phyloP scores from a whole-genome alignment of 164 flowering plant genomes.

The Vitis amurensis region DNA sequence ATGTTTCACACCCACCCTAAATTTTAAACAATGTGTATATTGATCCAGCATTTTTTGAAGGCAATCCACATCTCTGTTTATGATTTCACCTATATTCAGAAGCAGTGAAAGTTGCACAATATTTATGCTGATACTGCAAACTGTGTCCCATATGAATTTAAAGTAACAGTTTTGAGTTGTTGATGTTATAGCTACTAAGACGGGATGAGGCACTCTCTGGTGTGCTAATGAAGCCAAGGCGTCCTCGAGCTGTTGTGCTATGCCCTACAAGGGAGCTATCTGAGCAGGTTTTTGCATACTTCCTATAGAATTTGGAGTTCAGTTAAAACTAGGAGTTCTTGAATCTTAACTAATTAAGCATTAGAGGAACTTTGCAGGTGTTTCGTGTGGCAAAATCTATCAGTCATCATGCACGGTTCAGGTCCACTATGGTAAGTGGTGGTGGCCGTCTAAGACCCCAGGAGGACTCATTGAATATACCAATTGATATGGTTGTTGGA shows the following conservation, averaged over 20 bases:
- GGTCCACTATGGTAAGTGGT: conserved; percentile 95
- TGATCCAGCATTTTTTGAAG: not conserved
- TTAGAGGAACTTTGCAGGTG: conserved; percentile 47
- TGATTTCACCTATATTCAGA: not conserved
- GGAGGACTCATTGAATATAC: conserved; percentile 75
- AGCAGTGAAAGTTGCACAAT: not conserved
- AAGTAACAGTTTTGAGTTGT: conserved; percentile 3
- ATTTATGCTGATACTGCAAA: not conserved
- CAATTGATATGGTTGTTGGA: conserved; percentile 96
- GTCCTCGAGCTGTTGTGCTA: conserved; percentile 91
- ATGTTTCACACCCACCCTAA: not conserved
- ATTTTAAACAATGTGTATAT: not conserved
- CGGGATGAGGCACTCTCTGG: conserved; percentile 70
- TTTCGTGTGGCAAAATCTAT: conserved; percentile 90
- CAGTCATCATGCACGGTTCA: conserved; percentile 93
- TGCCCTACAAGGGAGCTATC: conserved; percentile 96
- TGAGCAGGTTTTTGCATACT: conserved; percentile 66
- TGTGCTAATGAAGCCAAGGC: conserved; percentile 82
- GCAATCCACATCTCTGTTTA: not conserved
- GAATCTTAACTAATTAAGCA: not conserved
- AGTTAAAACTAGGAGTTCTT: not conserved
- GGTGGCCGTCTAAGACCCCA: conserved; percentile 93
- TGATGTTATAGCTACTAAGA: conserved; percentile 63
- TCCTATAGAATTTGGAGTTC: not conserved
- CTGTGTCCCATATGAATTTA: not conserved